phyloP scores from a whole-genome alignment of 306 rosid species.

The Citrullus mucosospermus region DNA sequence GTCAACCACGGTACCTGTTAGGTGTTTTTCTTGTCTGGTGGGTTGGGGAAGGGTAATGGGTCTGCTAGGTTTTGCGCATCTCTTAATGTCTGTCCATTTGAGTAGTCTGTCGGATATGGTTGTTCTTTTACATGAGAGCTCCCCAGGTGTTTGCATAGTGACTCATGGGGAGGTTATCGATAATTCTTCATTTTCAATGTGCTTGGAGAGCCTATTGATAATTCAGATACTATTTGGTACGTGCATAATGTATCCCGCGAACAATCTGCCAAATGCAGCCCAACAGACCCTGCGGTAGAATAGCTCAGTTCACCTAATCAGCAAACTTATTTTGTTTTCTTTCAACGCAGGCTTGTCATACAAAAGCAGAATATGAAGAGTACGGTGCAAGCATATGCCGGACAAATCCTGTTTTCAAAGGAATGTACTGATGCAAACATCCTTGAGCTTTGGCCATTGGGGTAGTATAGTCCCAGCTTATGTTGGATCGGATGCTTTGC shows the following conservation, averaged over 20 bases:
- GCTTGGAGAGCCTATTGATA: not conserved
- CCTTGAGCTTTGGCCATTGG: conserved; percentile 10
- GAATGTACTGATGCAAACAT: conserved; percentile 69
- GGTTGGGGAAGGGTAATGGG: not conserved
- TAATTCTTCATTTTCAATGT: not conserved
- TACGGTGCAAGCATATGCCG: conserved; percentile 96
- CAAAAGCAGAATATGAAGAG: conserved; percentile 95
- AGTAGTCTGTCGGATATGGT: not conserved
- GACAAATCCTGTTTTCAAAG: conserved; percentile 97
- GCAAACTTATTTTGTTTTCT: not conserved
- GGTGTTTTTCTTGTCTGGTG: not conserved
- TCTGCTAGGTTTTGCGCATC: not conserved
- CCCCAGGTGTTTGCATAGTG: not conserved
- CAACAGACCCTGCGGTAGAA: not conserved
- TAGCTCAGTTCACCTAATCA: not conserved
- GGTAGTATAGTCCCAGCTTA: conserved; percentile 14
- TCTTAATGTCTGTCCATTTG: not conserved
- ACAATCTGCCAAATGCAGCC: not conserved
- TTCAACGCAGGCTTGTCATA: conserved; percentile 82
- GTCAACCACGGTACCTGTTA: not conserved
- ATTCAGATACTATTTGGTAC: not conserved
- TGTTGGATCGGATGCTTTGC: conserved; percentile 4
- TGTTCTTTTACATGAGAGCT: not conserved
- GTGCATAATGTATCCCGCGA: not conserved
- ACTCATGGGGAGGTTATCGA: not conserved